Conservation (phyloP, 2,329 filamentous ascomycete genomes). For the Pseudogymnoascus sp. region DNA sequence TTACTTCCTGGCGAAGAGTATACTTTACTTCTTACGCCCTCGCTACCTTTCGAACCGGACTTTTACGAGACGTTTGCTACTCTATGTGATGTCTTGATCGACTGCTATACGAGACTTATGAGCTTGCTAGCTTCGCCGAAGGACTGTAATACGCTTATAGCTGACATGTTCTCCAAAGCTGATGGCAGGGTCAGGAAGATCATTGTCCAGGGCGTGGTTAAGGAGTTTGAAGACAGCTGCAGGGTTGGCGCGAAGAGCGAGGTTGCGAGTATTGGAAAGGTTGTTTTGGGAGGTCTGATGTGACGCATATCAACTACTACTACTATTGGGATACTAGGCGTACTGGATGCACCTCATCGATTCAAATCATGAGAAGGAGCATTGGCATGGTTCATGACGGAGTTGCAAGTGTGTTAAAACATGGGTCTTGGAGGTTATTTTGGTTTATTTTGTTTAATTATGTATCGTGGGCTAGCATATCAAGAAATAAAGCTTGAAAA, state of each 20-base stretch:
- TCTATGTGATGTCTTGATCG: constrained; percentile 88
- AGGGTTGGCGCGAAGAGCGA: constrained; percentile 69
- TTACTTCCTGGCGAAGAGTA: constrained; percentile 80
- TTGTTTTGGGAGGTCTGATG: constrained; percentile 83
- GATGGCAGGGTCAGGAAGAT: constrained; percentile 82
- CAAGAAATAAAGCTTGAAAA: background rate
- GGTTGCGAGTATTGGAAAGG: constrained; percentile 75
- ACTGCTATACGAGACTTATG: constrained; percentile 76
- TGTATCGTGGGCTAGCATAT: background rate
- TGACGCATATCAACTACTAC: constrained; percentile 24
- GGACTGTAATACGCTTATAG: constrained; percentile 60
- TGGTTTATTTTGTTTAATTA: constrained; percentile 1
- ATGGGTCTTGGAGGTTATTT: constrained; percentile 2
- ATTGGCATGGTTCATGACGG: constrained; percentile 6
- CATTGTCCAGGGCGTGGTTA: constrained; percentile 75
- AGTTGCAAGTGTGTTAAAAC: constrained; percentile 1
- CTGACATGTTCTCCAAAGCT: constrained; percentile 82
- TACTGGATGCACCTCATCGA: background rate
- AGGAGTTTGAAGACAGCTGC: constrained; percentile 88
- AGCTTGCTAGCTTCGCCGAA: constrained; percentile 66
- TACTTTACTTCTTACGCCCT: constrained; percentile 79
- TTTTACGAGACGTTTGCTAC: constrained; percentile 96
- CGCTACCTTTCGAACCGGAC: constrained; percentile 89
- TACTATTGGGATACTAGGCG: constrained; percentile 6
- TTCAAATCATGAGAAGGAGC: background rate